Percentiles rank a stretch among this genome's conserved stretches.
Evolutionary conservation across 179 eudicot genomes (phyloP).

Genomic region (Actinidia arguta): DNA sequence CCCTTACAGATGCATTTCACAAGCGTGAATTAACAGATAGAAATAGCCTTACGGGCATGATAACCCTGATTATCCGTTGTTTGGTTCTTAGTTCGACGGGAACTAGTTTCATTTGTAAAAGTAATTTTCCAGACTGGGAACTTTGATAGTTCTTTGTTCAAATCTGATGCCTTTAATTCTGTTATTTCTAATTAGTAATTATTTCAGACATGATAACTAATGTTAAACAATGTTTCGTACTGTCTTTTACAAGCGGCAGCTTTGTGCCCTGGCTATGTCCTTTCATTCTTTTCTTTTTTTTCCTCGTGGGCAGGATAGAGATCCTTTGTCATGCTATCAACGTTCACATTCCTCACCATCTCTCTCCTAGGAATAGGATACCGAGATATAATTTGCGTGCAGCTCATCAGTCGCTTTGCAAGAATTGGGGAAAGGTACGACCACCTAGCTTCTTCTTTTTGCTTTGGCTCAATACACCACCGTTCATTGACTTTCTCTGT

Average conservation of each 20-base stretch:
- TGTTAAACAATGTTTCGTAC: not conserved
- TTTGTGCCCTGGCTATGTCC: not conserved
- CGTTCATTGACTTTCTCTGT: too few species aligned
- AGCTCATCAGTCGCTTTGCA: slow-evolving; percentile 82
- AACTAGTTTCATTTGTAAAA: not conserved
- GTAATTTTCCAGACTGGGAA: not conserved
- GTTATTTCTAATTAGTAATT: not conserved
- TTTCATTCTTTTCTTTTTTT: slow-evolving; percentile 16
- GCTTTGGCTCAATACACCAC: too few species aligned
- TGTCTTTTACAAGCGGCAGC: not conserved
- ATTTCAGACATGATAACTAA: not conserved
- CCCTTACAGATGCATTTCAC: not conserved
- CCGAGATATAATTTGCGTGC: slow-evolving; percentile 94
- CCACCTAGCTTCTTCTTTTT: too few species aligned
- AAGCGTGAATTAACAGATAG: not conserved
- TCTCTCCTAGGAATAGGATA: slow-evolving; percentile 86
- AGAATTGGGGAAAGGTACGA: slow-evolving; percentile 98
- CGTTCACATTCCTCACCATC: slow-evolving; percentile 93
- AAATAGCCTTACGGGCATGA: not conserved
- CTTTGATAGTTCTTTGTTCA: not conserved
- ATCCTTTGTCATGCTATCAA: slow-evolving; percentile 90
- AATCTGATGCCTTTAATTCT: not conserved
- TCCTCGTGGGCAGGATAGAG: slow-evolving; percentile 89
- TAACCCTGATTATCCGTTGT: not conserved
- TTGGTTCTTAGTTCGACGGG: not conserved